These are phyloP conservation scores for Chaetomium strumarium DNA, from an alignment of 2,329 filamentous ascomycete genomes.

Conservation along the genomic window DNA sequence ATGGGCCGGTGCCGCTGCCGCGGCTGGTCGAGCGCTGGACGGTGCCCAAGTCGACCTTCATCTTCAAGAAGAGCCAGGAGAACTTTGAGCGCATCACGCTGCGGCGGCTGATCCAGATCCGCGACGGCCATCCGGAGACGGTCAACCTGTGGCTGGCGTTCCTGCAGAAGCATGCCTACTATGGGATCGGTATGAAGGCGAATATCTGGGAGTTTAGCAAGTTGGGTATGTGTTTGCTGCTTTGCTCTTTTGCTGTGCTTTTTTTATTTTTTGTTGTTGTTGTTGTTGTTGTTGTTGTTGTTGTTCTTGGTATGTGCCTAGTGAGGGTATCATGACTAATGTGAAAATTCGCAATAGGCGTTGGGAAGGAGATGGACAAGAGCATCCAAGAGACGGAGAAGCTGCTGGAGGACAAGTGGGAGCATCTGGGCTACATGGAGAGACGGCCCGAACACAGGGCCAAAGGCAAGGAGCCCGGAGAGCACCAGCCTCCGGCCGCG, in stretches of 20 bases:
- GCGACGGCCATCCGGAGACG: conserved; percentile 81
- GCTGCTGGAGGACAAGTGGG: conserved; percentile 47
- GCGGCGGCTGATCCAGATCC: conserved; percentile 82
- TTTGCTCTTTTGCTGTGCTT: no score
- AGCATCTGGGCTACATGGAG: conserved; percentile 46
- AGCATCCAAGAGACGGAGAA: conserved; percentile 38
- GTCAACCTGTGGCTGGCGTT: conserved; percentile 93
- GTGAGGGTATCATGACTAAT: background rate
- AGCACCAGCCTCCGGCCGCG: conserved; percentile 43
- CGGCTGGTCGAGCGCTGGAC: conserved; percentile 91
- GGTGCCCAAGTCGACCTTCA: conserved; percentile 80
- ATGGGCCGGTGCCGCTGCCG: conserved; percentile 79
- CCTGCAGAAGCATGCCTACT: conserved; percentile 83
- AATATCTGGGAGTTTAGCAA: conserved; percentile 87
- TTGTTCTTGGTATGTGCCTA: background rate
- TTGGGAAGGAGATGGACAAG: conserved; percentile 47
- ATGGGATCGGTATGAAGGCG: conserved; percentile 98
- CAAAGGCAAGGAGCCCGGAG: conserved; percentile 48
- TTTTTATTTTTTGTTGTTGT: background rate
- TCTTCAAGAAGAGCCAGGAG: conserved; percentile 95
- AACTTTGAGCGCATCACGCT: conserved; percentile 93
- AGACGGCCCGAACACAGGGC: conserved; percentile 44
- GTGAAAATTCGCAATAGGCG: conserved; percentile 34
- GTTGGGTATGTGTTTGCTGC: conserved; percentile 58
- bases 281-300: conserved; percentile 4